Evolutionary conservation across 2,329 filamentous ascomycete genomes (phyloP).

Genomic region (Botryotinia convoluta): DNA sequence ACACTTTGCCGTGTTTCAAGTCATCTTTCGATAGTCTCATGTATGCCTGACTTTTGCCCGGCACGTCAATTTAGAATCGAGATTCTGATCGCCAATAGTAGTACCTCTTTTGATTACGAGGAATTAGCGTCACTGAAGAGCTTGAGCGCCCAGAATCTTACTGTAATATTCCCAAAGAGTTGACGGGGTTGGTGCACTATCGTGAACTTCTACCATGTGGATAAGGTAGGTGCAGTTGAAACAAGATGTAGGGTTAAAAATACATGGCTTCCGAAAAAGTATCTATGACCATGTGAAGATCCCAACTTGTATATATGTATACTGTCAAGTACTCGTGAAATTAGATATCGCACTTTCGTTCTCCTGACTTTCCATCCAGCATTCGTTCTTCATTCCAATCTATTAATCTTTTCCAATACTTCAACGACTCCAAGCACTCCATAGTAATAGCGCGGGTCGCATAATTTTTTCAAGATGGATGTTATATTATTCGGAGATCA

Average conservation of each 20-base stretch:
- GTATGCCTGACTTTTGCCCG: not conserved
- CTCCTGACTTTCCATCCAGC: not conserved
- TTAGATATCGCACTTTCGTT: not conserved
- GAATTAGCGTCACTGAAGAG: not conserved
- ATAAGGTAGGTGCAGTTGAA: conserved; percentile 5
- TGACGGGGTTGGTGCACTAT: not conserved
- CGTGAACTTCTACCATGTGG: conserved; percentile 8
- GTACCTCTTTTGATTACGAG: not conserved
- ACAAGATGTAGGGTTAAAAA: not conserved
- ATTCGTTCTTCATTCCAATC: not conserved
- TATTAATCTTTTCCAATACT: not conserved
- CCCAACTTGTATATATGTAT: conserved; percentile 13
- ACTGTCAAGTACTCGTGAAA: not conserved
- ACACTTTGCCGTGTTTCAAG: conserved; percentile 9
- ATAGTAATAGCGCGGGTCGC: conserved; percentile 18
- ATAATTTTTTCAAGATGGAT: conserved; percentile 27
- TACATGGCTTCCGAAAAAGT: not conserved
- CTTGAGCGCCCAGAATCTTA: conserved; percentile 10
- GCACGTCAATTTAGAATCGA: conserved; percentile 1
- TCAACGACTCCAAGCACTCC: not conserved
- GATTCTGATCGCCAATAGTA: not conserved
- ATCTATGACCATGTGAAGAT: conserved; percentile 15
- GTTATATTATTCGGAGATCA: conserved; percentile 30
- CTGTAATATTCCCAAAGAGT: not conserved
- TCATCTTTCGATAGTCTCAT: conserved; percentile 18